A percentile compares a stretch with the other conserved stretches of the same genome.
Evolutionary conservation across 345 rosid genomes (phyloP).

Genomic region (Salix viminalis): DNA sequence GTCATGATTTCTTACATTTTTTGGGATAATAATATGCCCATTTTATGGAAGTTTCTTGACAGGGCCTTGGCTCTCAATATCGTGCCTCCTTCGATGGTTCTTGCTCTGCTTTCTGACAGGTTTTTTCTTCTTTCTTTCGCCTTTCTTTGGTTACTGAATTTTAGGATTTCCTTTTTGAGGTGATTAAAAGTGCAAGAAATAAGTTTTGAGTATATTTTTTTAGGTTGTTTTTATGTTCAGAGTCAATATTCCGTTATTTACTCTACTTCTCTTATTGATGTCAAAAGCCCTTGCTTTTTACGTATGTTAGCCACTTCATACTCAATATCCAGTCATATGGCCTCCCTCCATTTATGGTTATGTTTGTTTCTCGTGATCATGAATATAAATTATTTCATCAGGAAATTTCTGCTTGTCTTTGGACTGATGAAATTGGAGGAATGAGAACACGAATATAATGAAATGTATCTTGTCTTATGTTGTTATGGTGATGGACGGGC

Average conservation of each 20-base stretch:
- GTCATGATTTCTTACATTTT: constrained; percentile 26
- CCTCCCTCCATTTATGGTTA: not conserved
- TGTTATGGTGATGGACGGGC: not conserved
- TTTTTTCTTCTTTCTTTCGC: not conserved
- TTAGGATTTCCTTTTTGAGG: not conserved
- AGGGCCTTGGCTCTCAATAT: constrained; percentile 26
- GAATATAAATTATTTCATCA: not conserved
- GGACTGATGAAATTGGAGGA: not conserved
- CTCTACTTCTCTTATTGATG: too few species aligned
- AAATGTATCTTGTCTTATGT: not conserved
- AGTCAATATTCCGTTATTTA: too few species aligned
- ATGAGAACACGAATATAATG: not conserved
- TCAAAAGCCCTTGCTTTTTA: too few species aligned
- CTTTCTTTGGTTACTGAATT: not conserved
- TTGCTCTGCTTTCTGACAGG: constrained; percentile 30
- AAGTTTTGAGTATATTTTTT: not conserved
- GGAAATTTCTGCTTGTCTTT: not conserved
- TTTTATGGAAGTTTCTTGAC: constrained; percentile 32
- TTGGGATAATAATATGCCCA: constrained; percentile 31
- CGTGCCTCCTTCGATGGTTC: constrained; percentile 22
- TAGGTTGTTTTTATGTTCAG: not conserved
- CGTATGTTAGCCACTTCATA: not conserved
- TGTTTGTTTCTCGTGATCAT: not conserved
- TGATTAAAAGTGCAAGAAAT: not conserved
- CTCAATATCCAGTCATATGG: not conserved